Conservation (phyloP, 2,329 filamentous ascomycete genomes). For the Verticillium isaacii region DNA sequence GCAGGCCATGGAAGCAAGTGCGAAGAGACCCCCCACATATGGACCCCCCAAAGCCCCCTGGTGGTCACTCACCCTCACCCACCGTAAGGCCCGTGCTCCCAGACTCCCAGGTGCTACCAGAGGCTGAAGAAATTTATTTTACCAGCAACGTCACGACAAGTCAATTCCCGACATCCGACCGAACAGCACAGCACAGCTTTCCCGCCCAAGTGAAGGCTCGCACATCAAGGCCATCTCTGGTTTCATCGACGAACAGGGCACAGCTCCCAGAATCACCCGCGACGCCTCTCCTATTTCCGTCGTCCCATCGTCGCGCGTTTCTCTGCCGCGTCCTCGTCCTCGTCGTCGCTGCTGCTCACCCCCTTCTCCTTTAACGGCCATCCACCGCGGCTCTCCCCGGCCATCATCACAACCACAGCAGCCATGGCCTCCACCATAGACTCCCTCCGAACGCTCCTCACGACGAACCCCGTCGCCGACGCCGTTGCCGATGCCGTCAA, state of each 20-base stretch:
- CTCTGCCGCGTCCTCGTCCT: constrained; percentile 11
- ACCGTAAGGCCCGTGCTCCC: background rate
- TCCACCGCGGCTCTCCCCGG: background rate
- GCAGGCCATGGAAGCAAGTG: background rate
- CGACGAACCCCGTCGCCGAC: constrained; percentile 67
- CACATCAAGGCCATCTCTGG: background rate
- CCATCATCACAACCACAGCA: constrained; percentile 15
- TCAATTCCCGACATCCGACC: background rate
- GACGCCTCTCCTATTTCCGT: constrained; percentile 6
- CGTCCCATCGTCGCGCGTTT: constrained; percentile 1
- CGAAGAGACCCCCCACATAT: background rate
- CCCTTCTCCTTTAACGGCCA: constrained; percentile 8
- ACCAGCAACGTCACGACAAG: constrained; percentile 1
- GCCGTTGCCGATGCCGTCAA: constrained; percentile 72
- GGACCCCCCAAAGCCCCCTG: background rate
- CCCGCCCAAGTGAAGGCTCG: background rate
- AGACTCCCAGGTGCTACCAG: constrained; percentile 8
- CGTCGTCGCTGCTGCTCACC: constrained; percentile 12
- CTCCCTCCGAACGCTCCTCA: constrained; percentile 55
- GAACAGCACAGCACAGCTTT: constrained; percentile 1
- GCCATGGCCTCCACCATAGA: constrained; percentile 45
- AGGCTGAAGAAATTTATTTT: constrained; percentile 17
- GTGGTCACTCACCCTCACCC: too few relatives aligned
- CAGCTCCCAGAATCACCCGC: background rate
- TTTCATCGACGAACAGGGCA: background rate